Evolutionary conservation across 2,329 filamentous ascomycete genomes (phyloP), one percentile per base, ranked within the genome.

Genomic region (Pseudogymnoascus sp.): DNA sequence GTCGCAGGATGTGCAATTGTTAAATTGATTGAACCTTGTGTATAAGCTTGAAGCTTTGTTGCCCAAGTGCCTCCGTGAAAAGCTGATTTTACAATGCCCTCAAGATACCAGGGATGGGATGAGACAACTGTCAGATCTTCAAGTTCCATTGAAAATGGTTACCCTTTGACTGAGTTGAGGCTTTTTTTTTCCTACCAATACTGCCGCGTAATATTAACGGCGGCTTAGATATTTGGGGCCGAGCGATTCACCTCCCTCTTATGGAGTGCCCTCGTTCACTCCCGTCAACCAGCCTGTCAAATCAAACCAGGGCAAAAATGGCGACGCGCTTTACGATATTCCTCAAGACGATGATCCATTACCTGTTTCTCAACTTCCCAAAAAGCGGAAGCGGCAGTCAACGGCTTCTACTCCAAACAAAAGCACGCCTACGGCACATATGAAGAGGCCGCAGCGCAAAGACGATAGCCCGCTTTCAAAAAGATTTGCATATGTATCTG

Each of bases 251-350:
- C 16, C 31, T 8, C 58, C 10, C 21, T 38, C 58, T 29, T 23
- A 60, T 38, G n/a, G n/a, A 19, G 16, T n/a, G 31, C 26, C 58
- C 38, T 33, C 26, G 60, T 26, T 61, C 52, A 61, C 21, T 33
- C 29, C 64, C 55, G 62, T 65, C 58, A 41, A 61, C 67, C 23
- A 67, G 61, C 21, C 66, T 65, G 64, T 62, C 11, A 52, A 67
- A 8, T 59, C 63, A 16, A 35, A 39, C 26, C 59, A 43, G 58
- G 61, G 14, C 52, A 23, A 59, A 4, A 59, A 67, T 29, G 62
- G 41, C 23, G 58, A 67, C 26, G 43, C 62, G 6, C 39, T 66
- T 21, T 65, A 68, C 60, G 63, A 67, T 59, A 33, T 64, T 16
- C 62, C 61, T 11, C 61, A 61, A 23, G 64, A 67, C 2, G 52